phyloP scores from a whole-genome alignment of 257 asterid species.

The Datura wrightii region DNA sequence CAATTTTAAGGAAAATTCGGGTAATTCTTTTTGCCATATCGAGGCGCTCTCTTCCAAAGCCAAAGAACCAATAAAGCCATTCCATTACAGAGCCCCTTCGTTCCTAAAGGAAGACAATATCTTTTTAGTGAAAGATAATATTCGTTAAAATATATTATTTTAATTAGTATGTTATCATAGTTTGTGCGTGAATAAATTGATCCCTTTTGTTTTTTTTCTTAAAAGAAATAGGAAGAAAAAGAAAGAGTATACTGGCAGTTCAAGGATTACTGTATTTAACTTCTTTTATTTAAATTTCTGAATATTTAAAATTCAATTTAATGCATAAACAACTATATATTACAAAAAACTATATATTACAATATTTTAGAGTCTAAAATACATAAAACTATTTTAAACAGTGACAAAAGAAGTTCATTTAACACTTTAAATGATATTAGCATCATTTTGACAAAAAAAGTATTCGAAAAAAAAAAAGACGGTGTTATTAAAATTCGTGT shows the following conservation, averaged over 20 bases:
- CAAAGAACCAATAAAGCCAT: too few species aligned
- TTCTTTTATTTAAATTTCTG: too few species aligned
- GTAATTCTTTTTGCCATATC: too few species aligned
- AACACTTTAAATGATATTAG: background rate
- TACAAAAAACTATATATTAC: background rate
- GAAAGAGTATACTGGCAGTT: background rate
- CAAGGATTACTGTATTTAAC: background rate
- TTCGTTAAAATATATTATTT: background rate
- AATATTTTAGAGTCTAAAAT: background rate
- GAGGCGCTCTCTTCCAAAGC: too few species aligned
- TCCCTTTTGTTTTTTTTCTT: background rate
- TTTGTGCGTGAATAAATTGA: background rate
- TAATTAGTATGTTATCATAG: background rate
- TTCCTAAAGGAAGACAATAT: background rate
- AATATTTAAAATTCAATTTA: background rate
- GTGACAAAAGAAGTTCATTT: background rate
- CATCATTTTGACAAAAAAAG: background rate
- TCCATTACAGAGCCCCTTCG: too few species aligned
- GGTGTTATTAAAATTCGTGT: background rate
- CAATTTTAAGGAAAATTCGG: too few species aligned
- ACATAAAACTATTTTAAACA: too few species aligned
- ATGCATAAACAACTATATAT: background rate
- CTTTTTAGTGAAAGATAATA: slow-evolving; percentile 11
- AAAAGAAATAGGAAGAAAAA: background rate
- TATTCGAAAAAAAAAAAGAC: background rate